Conservation (phyloP, 768 basidiomycete species). For the Boletus subparvulus region DNA sequence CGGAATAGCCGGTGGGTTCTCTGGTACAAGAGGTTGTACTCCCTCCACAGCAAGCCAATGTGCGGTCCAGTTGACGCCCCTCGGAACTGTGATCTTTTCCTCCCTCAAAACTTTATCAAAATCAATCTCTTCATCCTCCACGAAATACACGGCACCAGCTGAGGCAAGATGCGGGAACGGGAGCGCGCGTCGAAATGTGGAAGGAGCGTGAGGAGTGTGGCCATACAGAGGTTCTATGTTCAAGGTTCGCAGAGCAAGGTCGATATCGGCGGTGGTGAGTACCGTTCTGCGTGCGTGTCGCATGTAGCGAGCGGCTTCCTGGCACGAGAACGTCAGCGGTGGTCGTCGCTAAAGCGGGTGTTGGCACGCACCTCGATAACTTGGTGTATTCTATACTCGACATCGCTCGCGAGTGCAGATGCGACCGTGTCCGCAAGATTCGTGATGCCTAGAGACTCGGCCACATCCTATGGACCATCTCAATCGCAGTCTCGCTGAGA, state of each 20-base stretch:
- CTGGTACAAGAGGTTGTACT: slow-evolving; percentile 93
- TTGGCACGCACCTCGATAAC: slow-evolving; percentile 72
- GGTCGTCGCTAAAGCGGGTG: not conserved
- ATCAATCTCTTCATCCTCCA: slow-evolving; percentile 97
- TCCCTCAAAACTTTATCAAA: slow-evolving; percentile 88
- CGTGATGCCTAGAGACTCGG: slow-evolving; percentile 80
- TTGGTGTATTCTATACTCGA: slow-evolving; percentile 95
- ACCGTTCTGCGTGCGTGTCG: slow-evolving; percentile 90
- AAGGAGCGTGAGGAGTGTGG: slow-evolving; percentile 33
- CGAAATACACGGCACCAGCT: slow-evolving; percentile 81
- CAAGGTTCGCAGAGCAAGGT: slow-evolving; percentile 88
- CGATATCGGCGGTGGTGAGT: slow-evolving; percentile 86
- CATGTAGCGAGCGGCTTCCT: slow-evolving; percentile 97
- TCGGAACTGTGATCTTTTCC: slow-evolving; percentile 79
- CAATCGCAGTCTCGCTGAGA: slow-evolving; percentile 8
- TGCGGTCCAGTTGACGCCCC: slow-evolving; percentile 83
- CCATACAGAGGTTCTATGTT: slow-evolving; percentile 97
- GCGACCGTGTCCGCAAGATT: slow-evolving; percentile 77
- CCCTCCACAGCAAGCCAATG: slow-evolving; percentile 99
- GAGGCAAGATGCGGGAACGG: slow-evolving; percentile 43
- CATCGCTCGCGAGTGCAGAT: slow-evolving; percentile 87
- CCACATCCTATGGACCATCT: slow-evolving; percentile 66
- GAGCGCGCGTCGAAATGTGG: slow-evolving; percentile 43
- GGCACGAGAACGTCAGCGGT: not conserved
- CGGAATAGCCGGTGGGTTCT: slow-evolving; percentile 87